Conservation (phyloP, 2,329 filamentous ascomycete genomes). For the Diaporthe citri region DNA sequence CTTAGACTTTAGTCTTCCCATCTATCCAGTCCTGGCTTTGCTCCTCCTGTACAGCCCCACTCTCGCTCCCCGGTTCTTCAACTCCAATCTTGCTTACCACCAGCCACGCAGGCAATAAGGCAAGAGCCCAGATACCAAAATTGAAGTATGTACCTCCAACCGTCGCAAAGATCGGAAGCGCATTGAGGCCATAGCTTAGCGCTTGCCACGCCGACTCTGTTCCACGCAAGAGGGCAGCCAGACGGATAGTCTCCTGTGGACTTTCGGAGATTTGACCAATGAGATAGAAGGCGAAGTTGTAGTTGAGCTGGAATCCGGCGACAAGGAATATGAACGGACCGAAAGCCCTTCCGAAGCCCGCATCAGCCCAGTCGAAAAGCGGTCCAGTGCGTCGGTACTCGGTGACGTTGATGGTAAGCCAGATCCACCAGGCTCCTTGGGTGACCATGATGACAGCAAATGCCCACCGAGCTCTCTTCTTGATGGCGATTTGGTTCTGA, state of each 20-base stretch:
- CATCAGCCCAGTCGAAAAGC: constrained; percentile 18
- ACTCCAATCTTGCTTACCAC: constrained; percentile 5
- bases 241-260: constrained; percentile 14
- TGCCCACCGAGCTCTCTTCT: not conserved
- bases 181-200: constrained; percentile 5
- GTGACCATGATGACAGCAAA: constrained; percentile 6
- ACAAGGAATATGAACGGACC: constrained; percentile 15
- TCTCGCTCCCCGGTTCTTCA: not conserved
- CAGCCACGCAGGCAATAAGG: not conserved
- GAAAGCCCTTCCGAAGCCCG: constrained; percentile 8
- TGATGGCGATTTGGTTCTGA: not conserved
- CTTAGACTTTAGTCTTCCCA: not conserved
- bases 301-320: constrained; percentile 11
- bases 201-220: constrained; percentile 19
- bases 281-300: constrained; percentile 12
- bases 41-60: not conserved
- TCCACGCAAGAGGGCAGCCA: not conserved
- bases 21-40: not conserved
- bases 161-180: not conserved
- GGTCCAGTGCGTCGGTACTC: not conserved
- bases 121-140: constrained; percentile 15
- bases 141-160: constrained; percentile 8
- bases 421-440: constrained; percentile 21
- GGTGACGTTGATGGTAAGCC: constrained; percentile 15
- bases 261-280: not conserved